Conservation (phyloP, 768 basidiomycete species). For the Leccinum disarticulatum region DNA sequence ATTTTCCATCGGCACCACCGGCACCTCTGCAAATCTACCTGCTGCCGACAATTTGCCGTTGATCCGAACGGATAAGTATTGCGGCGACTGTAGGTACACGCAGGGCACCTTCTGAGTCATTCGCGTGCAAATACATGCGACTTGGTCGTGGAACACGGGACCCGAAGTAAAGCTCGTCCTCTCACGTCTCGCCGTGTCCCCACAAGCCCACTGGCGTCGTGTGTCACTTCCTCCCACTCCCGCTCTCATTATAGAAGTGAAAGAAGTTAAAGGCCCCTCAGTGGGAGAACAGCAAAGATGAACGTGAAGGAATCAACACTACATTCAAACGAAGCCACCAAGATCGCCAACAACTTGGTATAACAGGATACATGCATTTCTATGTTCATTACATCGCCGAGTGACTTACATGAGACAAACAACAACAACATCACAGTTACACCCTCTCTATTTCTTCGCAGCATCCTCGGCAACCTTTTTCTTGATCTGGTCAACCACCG, state of each 20-base stretch:
- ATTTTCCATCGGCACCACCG: background rate
- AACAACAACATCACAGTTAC: background rate
- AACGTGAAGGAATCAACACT: background rate
- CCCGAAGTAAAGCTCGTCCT: background rate
- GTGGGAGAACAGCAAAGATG: background rate
- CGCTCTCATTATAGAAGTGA: background rate
- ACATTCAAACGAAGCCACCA: background rate
- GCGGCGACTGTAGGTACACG: background rate
- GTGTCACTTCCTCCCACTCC: background rate
- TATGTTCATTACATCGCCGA: slow-evolving; percentile 1
- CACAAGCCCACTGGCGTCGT: background rate
- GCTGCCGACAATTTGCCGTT: background rate
- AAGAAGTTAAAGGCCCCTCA: background rate
- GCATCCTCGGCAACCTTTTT: slow-evolving; percentile 59
- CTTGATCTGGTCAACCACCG: slow-evolving; percentile 83
- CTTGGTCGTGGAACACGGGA: background rate
- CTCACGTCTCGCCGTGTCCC: background rate
- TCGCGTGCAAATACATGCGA: background rate
- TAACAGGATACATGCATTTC: background rate
- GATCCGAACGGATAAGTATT: background rate
- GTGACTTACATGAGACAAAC: background rate
- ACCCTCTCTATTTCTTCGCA: slow-evolving; percentile 14
- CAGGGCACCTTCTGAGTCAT: background rate
- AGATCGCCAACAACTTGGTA: background rate
- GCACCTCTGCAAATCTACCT: background rate